phyloP scores from a whole-genome alignment of 257 asterid species.

The Sherardia arvensis region DNA sequence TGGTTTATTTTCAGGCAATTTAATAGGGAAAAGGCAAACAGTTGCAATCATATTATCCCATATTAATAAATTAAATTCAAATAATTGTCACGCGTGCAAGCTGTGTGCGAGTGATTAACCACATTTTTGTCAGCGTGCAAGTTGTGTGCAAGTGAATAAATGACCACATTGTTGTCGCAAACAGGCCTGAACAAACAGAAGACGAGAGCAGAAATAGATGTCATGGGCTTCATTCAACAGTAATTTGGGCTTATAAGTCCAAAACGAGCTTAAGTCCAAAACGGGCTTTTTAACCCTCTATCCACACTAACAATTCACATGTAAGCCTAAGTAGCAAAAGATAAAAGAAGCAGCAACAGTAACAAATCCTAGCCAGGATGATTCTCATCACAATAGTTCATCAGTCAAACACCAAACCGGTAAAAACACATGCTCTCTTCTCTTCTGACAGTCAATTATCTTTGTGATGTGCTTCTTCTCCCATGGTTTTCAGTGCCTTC shows the following conservation, averaged over 20 bases:
- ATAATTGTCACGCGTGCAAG: too few relatives aligned
- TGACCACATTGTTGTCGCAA: neutral
- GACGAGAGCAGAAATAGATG: neutral
- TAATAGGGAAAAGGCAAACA: too few relatives aligned
- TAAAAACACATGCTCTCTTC: neutral
- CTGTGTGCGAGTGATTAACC: too few relatives aligned
- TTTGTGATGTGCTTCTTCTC: conserved; percentile 34
- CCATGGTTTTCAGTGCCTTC: conserved; percentile 56
- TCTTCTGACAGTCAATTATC: conserved; percentile 23
- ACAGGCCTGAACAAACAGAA: neutral
- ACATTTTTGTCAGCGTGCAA: too few relatives aligned
- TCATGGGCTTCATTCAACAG: conserved; percentile 5
- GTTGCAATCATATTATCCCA: too few relatives aligned
- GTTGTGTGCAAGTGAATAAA: neutral
- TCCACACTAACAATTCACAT: conserved; percentile 24
- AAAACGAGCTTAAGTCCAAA: conserved; percentile 23
- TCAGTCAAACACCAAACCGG: conserved; percentile 16
- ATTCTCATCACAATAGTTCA: conserved; percentile 16
- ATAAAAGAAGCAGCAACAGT: conserved; percentile 14
- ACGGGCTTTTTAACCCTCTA: conserved; percentile 18
- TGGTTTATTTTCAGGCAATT: too few relatives aligned
- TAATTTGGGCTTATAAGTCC: too few relatives aligned
- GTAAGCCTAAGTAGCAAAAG: conserved; percentile 14
- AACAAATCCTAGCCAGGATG: conserved; percentile 18
- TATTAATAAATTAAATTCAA: too few relatives aligned